These are phyloP conservation scores for Syzygium grande DNA, from an alignment of 345 rosid species.

Conservation along the genomic window DNA sequence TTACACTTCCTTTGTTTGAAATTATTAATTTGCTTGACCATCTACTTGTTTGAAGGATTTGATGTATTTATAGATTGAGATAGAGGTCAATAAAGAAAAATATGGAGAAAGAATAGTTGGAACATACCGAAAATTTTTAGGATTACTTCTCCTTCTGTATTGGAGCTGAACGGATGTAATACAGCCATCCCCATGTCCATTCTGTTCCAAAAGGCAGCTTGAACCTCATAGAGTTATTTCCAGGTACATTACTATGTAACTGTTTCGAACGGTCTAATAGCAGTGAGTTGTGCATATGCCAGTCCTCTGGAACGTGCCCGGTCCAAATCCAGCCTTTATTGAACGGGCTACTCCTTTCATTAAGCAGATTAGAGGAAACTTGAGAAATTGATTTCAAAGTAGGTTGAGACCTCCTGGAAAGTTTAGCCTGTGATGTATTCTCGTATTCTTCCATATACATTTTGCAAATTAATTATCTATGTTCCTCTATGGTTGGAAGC, in stretches of 20 bases:
- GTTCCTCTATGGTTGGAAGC: not conserved
- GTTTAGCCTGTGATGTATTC: not conserved
- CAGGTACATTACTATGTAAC: not conserved
- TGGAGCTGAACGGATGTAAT: not conserved
- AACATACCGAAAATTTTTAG: not conserved
- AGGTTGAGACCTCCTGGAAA: not conserved
- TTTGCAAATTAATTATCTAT: not conserved
- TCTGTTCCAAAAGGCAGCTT: not conserved
- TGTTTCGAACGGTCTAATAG: not conserved
- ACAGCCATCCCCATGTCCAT: not conserved
- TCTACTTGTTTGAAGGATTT: not conserved
- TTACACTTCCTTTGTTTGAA: not conserved
- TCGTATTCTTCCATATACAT: not conserved
- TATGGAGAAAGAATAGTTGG: not conserved
- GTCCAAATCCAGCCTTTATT: not conserved
- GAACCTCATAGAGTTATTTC: not conserved
- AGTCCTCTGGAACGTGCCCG: not conserved
- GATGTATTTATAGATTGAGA: not conserved
- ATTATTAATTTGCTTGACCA: not conserved
- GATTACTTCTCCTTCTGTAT: not conserved
- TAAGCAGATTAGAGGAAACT: not conserved
- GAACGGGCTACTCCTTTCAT: not conserved
- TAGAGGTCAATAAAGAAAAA: not conserved
- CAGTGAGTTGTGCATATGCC: not conserved
- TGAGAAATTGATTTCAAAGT: not conserved